These are phyloP conservation scores for Amaranthus tricolor DNA, from an alignment of 179 eudicot species.

Conservation along the genomic window DNA sequence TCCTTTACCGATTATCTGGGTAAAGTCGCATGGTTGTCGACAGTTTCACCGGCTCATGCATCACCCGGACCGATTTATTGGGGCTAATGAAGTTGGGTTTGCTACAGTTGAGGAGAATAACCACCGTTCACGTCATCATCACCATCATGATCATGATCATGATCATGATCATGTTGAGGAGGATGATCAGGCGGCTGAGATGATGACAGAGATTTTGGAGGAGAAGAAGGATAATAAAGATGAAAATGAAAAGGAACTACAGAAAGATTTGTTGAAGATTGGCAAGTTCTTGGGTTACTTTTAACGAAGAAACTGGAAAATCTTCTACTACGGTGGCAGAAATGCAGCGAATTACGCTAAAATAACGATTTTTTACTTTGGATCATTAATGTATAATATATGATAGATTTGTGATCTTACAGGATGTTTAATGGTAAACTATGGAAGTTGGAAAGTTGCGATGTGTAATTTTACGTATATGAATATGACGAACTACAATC, in stretches of 20 bases:
- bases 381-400: too few relatives aligned
- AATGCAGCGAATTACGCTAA: neutral
- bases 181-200: neutral
- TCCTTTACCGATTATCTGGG: neutral
- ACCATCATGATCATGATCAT: neutral
- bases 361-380: neutral
- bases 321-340: too few relatives aligned
- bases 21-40: constrained; percentile 19
- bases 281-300: constrained; percentile 24
- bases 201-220: too few relatives aligned
- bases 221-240: neutral
- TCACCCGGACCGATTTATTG: neutral
- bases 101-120: neutral
- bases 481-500: too few relatives aligned
- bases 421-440: too few relatives aligned
- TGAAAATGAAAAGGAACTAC: neutral
- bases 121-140: constrained; percentile 8
- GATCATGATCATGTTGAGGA: neutral
- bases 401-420: too few relatives aligned
- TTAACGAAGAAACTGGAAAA: neutral
- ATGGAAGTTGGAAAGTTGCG: too few relatives aligned
- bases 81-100: neutral
- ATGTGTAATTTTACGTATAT: too few relatives aligned
- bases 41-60: neutral
- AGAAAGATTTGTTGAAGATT: constrained; percentile 9